Base-by-base conservation (phyloP, 164 flowering plant species). In the Liriodendron chinense region DNA sequence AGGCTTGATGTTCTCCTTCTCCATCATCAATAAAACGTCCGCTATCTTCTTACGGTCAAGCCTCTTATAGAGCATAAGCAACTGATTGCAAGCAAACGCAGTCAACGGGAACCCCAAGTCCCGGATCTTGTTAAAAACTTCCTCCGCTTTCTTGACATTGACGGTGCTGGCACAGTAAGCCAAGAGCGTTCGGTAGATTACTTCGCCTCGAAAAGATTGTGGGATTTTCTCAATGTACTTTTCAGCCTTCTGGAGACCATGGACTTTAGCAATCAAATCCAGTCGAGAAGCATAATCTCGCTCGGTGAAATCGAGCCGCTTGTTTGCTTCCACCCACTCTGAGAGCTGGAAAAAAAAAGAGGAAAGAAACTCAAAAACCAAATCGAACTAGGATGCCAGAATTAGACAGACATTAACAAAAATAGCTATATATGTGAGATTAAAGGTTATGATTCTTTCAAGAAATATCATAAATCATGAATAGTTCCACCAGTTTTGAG, bases 41-140 rank as follows among this genome's bases (percentile, higher is more conserved):
- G 92, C 90, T 57, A 95, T 86, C 78, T 92, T 92, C 84, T 90
- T 90, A 84, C 80, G 88, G 84, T 91, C 90, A 43, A 69, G 12
- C 79, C 85, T 90, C 87, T 87, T 90, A 79, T 95, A 95, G 49
- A 95, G 86, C 22, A 93, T 79, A n/a, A 95, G 86, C 84, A 95
- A 76, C 82, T 90, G 97, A 76, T 93, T 87, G 84, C 90, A 93
- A 73, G 92, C 74, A 83, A 91, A 93, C 68, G 87, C 24, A 0
- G 95, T 79, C 6, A 89, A 4, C 10, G 88, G 83, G 70, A 92
- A 88, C 20, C 78, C 87, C 49, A 89, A 74, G 57, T 89, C 89
- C 80, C 79, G 92, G 94, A 95, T 95, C 82, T 87, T 92, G 75
- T 89, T 91, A 82, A 91, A 93, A 7, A 88, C 73, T 71, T 82